These are phyloP conservation scores for Colletotrichum lentis DNA, from an alignment of 2,329 filamentous ascomycete genomes.

Conservation along the genomic window DNA sequence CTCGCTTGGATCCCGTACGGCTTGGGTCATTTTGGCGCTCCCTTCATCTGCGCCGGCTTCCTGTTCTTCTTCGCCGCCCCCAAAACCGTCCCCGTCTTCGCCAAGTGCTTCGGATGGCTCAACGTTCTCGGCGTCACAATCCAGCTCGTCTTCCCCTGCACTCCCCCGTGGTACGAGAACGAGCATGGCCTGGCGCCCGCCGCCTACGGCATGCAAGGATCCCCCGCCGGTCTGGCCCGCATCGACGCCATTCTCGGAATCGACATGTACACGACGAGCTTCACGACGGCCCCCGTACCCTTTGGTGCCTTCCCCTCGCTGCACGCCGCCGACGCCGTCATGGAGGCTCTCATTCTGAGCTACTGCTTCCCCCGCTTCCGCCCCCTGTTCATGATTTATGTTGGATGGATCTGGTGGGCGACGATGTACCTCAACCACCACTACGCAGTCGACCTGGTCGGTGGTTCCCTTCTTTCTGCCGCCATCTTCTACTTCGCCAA, in stretches of 20 bases:
- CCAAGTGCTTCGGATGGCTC: slow-evolving; percentile 90
- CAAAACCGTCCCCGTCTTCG: slow-evolving; percentile 83
- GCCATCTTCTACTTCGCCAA: slow-evolving; percentile 84
- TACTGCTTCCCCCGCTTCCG: slow-evolving; percentile 87
- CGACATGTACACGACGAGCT: slow-evolving; percentile 91
- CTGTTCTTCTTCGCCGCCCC: slow-evolving; percentile 92
- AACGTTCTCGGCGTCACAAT: slow-evolving; percentile 87
- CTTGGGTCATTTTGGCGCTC: slow-evolving; percentile 86
- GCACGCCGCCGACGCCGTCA: slow-evolving; percentile 86
- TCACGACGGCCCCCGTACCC: slow-evolving; percentile 87
- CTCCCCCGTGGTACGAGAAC: slow-evolving; percentile 97
- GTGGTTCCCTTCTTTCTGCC: slow-evolving; percentile 80
- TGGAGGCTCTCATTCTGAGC: slow-evolving; percentile 92
- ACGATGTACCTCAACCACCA: slow-evolving; percentile 99
- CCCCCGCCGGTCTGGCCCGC: slow-evolving; percentile 86
- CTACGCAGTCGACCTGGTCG: slow-evolving; percentile 93
- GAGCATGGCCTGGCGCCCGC: slow-evolving; percentile 88
- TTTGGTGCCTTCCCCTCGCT: slow-evolving; percentile 96
- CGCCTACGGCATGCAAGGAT: slow-evolving; percentile 89
- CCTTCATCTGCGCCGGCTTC: slow-evolving; percentile 77
- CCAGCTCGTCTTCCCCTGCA: slow-evolving; percentile 90
- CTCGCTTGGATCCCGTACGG: slow-evolving; percentile 95
- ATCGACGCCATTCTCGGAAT: slow-evolving; percentile 91
- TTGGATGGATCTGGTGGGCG: slow-evolving; percentile 96
- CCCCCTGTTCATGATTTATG: slow-evolving; percentile 82